Evolutionary conservation across 2,329 filamentous ascomycete genomes (phyloP).

Genomic region (Exophiala sp.): DNA sequence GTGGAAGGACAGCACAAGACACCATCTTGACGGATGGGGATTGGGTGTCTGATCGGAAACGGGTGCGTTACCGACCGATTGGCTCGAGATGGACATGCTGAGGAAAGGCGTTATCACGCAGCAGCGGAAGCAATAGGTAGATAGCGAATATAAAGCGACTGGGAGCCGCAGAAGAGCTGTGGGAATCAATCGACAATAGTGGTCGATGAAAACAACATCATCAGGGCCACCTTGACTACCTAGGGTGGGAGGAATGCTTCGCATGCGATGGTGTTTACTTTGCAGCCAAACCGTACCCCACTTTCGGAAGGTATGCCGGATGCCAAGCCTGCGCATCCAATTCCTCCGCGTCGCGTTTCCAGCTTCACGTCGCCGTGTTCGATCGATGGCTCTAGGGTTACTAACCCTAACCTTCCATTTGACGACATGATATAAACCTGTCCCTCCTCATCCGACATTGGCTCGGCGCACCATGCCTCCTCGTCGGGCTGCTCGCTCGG

Average conservation of each 20-base stretch:
- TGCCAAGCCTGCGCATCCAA: neutral
- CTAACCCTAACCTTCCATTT: conserved; percentile 13
- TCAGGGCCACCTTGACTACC: no score
- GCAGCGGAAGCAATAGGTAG: no score
- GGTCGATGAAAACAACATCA: no score
- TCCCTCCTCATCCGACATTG: neutral
- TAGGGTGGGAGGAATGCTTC: no score
- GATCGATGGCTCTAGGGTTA: conserved; percentile 13
- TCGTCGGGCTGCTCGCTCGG: conserved; percentile 11
- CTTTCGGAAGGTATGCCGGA: neutral
- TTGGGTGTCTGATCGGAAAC: conserved; percentile 16
- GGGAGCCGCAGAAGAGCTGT: no score
- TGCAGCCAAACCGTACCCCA: neutral
- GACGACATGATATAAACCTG: neutral
- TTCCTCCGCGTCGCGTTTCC: neutral
- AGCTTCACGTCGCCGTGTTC: conserved; percentile 3
- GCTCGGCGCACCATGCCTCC: conserved; percentile 19
- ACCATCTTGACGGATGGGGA: conserved; percentile 17
- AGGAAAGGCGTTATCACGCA: no score
- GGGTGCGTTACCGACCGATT: conserved; percentile 10
- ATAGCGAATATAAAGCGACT: no score
- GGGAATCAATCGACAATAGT: no score
- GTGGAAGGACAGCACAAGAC: conserved; percentile 23
- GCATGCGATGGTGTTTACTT: no score
- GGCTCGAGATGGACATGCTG: conserved; percentile 20